phyloP scores from a whole-genome alignment of 2,329 filamentous ascomycete genomes.

The Pseudocercospora musae region DNA sequence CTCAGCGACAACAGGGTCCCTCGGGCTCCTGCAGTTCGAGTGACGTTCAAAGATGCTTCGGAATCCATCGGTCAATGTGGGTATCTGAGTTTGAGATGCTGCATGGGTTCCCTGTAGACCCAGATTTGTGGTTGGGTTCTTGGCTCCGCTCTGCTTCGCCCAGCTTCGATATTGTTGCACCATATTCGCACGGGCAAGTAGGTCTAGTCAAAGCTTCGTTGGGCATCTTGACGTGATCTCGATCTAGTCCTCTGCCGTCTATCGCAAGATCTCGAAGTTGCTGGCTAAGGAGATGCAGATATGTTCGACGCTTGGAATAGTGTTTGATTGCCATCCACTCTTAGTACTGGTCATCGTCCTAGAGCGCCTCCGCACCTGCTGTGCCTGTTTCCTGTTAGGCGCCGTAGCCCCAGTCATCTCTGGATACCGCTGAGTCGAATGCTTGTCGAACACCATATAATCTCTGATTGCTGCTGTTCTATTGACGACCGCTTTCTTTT shows the following conservation, averaged over 20 bases:
- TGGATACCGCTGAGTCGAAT: constrained; percentile 16
- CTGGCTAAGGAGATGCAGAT: not conserved
- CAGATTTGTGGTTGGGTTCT: not conserved
- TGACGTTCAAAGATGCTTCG: not conserved
- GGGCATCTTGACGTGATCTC: not conserved
- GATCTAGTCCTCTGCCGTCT: not conserved
- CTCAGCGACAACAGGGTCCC: not conserved
- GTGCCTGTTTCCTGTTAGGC: not conserved
- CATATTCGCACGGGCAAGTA: not conserved
- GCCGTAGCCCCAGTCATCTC: constrained; percentile 1
- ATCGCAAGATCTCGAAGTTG: not conserved
- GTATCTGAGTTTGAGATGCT: not conserved
- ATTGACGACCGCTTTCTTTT: constrained; percentile 13
- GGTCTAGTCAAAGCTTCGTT: not conserved
- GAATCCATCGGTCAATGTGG: not conserved
- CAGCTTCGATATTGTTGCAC: not conserved
- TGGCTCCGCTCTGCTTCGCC: not conserved
- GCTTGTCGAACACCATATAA: constrained; percentile 18
- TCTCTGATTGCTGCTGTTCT: constrained; percentile 15
- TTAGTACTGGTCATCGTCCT: not conserved
- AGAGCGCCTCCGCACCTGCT: not conserved
- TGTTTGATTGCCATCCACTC: not conserved
- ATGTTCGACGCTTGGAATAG: not conserved
- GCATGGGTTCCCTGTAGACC: not conserved
- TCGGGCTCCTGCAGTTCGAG: not conserved